phyloP scores from a whole-genome alignment of 1,139 yeast species.

The Lodderomyces metapsilosis region DNA sequence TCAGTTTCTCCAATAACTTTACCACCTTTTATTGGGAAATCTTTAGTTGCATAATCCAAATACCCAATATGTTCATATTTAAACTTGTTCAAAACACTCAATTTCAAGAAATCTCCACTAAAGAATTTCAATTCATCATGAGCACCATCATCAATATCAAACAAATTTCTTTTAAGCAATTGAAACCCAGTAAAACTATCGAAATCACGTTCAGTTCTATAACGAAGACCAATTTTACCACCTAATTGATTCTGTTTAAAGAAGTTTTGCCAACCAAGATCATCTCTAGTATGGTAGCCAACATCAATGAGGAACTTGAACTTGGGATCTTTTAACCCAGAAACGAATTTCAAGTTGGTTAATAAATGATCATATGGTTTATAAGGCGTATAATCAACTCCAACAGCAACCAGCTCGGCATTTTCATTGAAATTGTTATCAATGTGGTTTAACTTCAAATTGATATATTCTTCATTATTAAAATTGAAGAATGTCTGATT shows the following conservation, averaged over 20 bases:
- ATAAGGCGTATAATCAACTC: constrained; percentile 46
- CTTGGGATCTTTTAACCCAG: constrained; percentile 41
- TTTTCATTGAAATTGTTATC: constrained; percentile 46
- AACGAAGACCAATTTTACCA: constrained; percentile 47
- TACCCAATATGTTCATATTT: constrained; percentile 22
- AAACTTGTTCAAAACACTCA: constrained; percentile 31
- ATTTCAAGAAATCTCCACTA: constrained; percentile 36
- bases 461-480: constrained; percentile 41
- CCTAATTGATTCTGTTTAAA: constrained; percentile 33
- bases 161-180: constrained; percentile 40
- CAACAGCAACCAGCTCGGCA: constrained; percentile 41
- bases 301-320: constrained; percentile 39
- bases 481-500: constrained; percentile 38
- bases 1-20: constrained; percentile 24
- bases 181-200: constrained; percentile 38
- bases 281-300: constrained; percentile 35
- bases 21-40: constrained; percentile 34
- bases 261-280: constrained; percentile 38
- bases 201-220: constrained; percentile 19
- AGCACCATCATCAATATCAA: constrained; percentile 44
- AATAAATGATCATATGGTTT: constrained; percentile 44
- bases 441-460: constrained; percentile 38
- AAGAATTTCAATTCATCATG: constrained; percentile 29
- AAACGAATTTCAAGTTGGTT: constrained; percentile 32
- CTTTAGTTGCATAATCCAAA: constrained; percentile 26